phyloP scores from a whole-genome alignment of 2,329 filamentous ascomycete species.

The Cladosporium cucumerinum region DNA sequence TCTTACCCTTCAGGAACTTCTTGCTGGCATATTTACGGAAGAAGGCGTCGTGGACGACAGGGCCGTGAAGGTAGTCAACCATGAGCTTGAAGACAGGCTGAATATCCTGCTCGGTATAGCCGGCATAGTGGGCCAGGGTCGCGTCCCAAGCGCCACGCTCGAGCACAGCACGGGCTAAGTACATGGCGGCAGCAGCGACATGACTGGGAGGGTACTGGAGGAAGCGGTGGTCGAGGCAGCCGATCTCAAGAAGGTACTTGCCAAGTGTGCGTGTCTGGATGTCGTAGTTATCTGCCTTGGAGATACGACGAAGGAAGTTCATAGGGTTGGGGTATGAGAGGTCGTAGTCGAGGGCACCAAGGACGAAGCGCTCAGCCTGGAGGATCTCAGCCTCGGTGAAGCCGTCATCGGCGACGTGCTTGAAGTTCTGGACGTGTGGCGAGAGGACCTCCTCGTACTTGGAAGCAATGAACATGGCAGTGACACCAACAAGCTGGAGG shows the following conservation, averaged over 20 bases:
- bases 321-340: constrained; percentile 98
- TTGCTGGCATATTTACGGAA: constrained; percentile 99
- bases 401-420: constrained; percentile 92
- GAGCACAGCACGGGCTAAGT: constrained; percentile 83
- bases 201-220: constrained; percentile 86
- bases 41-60: constrained; percentile 91
- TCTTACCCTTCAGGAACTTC: constrained; percentile 94
- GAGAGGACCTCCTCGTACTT: constrained; percentile 99
- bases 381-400: constrained; percentile 94
- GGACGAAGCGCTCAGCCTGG: constrained; percentile 92
- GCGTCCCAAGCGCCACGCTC: constrained; percentile 90
- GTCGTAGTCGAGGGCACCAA: constrained; percentile 89
- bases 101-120: constrained; percentile 90
- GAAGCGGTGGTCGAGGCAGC: constrained; percentile 90
- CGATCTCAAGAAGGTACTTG: constrained; percentile 98
- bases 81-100: constrained; percentile 88
- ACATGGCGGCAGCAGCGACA: constrained; percentile 90
- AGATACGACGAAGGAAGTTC: constrained; percentile 98
- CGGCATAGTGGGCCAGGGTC: constrained; percentile 84
- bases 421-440: constrained; percentile 94
- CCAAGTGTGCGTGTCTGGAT: constrained; percentile 95
- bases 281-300: constrained; percentile 98
- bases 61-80: constrained; percentile 91
- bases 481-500: constrained; percentile 93
- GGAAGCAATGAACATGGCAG: constrained; percentile 98